Evolutionary conservation across 176 grass and related monocot genomes (phyloP).

Genomic region (Pontederia paniculata): DNA sequence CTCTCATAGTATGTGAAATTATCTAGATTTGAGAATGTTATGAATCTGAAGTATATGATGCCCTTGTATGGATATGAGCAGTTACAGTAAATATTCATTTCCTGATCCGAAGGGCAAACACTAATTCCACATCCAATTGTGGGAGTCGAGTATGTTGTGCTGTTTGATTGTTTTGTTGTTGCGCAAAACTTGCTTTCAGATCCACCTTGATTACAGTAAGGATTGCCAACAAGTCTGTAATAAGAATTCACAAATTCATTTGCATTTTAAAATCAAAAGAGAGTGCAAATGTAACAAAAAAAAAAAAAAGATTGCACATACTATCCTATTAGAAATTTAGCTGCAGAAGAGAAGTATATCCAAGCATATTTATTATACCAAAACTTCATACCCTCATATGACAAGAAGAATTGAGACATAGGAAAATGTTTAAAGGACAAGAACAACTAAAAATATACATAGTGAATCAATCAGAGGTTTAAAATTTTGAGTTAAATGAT

Average conservation of each 20-base stretch:
- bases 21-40: background rate
- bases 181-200: slow-evolving; percentile 24
- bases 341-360: too few species aligned
- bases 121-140: background rate
- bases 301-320: background rate
- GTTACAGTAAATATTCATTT: background rate
- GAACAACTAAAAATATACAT: too few species aligned
- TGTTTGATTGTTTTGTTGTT: slow-evolving; percentile 12
- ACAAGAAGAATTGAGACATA: too few species aligned
- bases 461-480: too few species aligned
- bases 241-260: background rate
- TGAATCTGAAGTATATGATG: background rate
- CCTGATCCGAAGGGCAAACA: background rate
- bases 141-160: slow-evolving; percentile 23
- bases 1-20: background rate
- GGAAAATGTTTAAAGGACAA: too few species aligned
- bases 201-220: slow-evolving; percentile 28
- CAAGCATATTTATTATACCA: too few species aligned
- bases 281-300: background rate
- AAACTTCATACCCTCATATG: too few species aligned
- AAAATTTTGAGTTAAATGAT: too few species aligned
- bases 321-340: too few species aligned
- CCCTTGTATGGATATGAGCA: slow-evolving; percentile 1
- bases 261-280: background rate
- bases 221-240: slow-evolving; percentile 51